phyloP scores from a whole-genome alignment of 176 grass and related monocot genomes.

The Ensete ventricosum region DNA sequence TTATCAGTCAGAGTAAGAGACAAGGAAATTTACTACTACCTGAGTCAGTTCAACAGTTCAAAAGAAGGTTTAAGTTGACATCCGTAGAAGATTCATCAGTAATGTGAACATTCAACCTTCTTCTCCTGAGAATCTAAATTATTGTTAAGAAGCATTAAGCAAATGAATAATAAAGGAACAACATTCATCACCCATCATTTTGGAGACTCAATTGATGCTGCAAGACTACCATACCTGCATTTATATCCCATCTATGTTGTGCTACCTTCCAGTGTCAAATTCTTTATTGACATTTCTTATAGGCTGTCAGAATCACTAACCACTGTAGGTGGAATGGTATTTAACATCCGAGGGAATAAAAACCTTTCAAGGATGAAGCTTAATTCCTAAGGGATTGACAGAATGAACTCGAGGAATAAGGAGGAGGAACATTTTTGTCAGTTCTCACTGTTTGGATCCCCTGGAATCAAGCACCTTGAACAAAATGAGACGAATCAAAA shows the following conservation, averaged over 20 bases:
- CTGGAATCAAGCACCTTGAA: conserved; percentile 85
- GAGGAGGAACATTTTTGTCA: background rate
- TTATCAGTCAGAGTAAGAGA: too few species aligned
- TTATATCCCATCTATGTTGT: conserved; percentile 94
- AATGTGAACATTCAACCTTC: background rate
- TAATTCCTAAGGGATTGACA: too few species aligned
- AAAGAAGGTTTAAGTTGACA: too few species aligned
- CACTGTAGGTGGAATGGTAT: conserved; percentile 38
- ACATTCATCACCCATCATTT: conserved; percentile 92
- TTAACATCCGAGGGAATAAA: conserved; percentile 41
- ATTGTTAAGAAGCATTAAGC: background rate
- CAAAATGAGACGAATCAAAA: conserved; percentile 90
- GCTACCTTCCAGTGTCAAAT: conserved; percentile 44
- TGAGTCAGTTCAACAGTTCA: too few species aligned
- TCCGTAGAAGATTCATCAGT: too few species aligned
- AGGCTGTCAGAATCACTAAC: conserved; percentile 24
- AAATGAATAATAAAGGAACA: conserved; percentile 35
- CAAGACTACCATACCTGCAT: conserved; percentile 79
- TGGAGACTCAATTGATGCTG: conserved; percentile 53
- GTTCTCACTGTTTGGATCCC: conserved; percentile 56
- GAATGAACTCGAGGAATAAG: background rate
- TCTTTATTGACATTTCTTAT: conserved; percentile 53
- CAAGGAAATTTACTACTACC: too few species aligned
- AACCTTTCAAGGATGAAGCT: too few species aligned
- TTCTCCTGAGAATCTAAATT: background rate